Percentiles rank a stretch among this genome's conserved stretches.
Evolutionary conservation across 2,329 filamentous ascomycete genomes (phyloP).

Genomic region (Epichloe festucae): DNA sequence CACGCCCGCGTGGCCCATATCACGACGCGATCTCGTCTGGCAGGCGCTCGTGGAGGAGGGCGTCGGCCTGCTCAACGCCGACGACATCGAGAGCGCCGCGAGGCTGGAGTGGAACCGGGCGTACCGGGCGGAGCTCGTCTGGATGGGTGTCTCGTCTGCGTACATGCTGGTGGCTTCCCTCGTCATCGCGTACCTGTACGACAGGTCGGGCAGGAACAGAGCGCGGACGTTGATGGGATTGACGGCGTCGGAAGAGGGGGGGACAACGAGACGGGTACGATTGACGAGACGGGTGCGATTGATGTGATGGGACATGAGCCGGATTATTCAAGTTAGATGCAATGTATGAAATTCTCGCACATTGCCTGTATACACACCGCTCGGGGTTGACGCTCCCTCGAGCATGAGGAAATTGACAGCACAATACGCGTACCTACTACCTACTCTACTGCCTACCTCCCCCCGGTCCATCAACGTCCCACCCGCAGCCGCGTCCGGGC

Average conservation of each 20-base stretch:
- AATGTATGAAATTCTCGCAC: no score
- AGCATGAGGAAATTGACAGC: no score
- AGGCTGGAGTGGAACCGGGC: constrained; percentile 7
- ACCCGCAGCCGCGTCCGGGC: no score
- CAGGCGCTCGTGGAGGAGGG: constrained; percentile 38
- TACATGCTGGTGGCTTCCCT: constrained; percentile 4
- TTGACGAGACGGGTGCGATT: neutral
- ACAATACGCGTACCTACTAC: no score
- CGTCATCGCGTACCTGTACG: constrained; percentile 2
- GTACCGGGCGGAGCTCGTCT: constrained; percentile 10
- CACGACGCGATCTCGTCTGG: constrained; percentile 44
- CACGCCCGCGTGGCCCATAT: constrained; percentile 44
- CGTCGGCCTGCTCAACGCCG: constrained; percentile 47
- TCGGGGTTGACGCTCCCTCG: no score
- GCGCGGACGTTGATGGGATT: neutral
- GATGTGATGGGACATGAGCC: no score
- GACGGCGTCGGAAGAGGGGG: neutral
- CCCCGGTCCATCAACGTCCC: no score
- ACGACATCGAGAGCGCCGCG: constrained; percentile 36
- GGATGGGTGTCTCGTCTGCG: constrained; percentile 7
- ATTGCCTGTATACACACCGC: no score
- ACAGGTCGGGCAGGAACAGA: neutral
- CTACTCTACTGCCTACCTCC: no score
- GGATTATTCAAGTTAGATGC: no score
- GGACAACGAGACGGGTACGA: neutral